Base-by-base conservation (phyloP, 306 rosid species). In the Quercus ilex region DNA sequence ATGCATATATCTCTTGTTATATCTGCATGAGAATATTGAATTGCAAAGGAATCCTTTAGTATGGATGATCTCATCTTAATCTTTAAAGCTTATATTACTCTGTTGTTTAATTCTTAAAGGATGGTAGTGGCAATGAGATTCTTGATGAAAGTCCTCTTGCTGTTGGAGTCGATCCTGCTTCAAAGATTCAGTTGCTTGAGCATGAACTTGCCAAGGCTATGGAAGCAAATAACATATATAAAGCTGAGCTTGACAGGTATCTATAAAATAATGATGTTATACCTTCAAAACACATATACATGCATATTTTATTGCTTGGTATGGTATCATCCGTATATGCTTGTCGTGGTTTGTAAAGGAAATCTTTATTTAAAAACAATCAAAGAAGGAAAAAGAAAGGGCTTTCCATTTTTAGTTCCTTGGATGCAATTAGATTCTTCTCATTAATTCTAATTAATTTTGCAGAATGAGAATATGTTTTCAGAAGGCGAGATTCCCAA, bases 161-260 rank as follows among this genome's bases (percentile, higher is more conserved):
- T 31, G 80, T 76, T 79, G 89, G 82, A 86, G 87, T 78, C 74
- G 96, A 89, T 63, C 67, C 79, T 74, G 69, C 72, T 74, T 80
- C 87, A 59, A 90, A 86, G 90, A 76, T 85, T 76, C 91, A 88
- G 78, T 78, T 83, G 70, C 94, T 83, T 71, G 93, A 88, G 81
- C 84, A 79, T 76, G 90, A 90, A 84, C 88, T 85, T 35, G 90
- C 78, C 11, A 90, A 91, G 81, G 86, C 87, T 62, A 59, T 88
- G 86, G 94, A 89, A 81, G 90, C 83, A 74, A 94, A 78, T 33
- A 81, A 78, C 88, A 78, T 60, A n/a, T 86, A 88, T 79, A 88
- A 86, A 77, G 81, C 74, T 88, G 92, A 91, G 83, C 83, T 82
- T 81, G 85, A 82, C 82, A 86, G 91, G 97, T 92, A 76, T 78